Evolutionary conservation across 345 rosid species (phyloP).

Genomic region (Diplotaxis tenuifolia): DNA sequence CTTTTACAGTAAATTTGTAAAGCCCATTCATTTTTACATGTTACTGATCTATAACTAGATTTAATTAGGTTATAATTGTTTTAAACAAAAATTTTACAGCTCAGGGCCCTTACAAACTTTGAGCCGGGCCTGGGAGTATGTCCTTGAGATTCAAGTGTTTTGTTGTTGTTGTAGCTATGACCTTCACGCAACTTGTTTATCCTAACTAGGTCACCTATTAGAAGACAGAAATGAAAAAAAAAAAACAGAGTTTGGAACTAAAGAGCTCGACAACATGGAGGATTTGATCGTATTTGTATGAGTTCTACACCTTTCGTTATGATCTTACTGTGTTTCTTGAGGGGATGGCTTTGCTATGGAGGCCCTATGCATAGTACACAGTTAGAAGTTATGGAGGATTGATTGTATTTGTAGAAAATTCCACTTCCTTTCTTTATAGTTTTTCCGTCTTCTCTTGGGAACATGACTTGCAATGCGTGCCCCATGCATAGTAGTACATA

Average conservation of each 20-base stretch:
- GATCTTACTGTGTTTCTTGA: not conserved
- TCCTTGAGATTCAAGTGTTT: not conserved
- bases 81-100: too few relatives aligned
- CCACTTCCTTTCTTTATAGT: not conserved
- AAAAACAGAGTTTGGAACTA: not conserved
- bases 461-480: not conserved
- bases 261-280: not conserved
- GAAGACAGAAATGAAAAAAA: too few relatives aligned
- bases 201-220: too few relatives aligned
- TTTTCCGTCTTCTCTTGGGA: not conserved
- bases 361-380: not conserved
- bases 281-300: not conserved
- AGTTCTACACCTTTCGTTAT: not conserved
- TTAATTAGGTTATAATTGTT: too few relatives aligned
- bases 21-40: too few relatives aligned
- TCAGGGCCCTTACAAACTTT: too few relatives aligned
- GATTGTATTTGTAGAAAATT: not conserved
- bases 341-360: not conserved
- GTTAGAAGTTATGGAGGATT: not conserved
- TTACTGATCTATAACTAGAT: too few relatives aligned
- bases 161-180: not conserved
- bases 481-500: not conserved
- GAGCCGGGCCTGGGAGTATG: too few relatives aligned
- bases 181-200: constrained; percentile 20
- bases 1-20: too few relatives aligned